These are phyloP conservation scores for Boeremia lycopersici DNA, from an alignment of 2,329 filamentous ascomycete genomes.

Conservation along the genomic window DNA sequence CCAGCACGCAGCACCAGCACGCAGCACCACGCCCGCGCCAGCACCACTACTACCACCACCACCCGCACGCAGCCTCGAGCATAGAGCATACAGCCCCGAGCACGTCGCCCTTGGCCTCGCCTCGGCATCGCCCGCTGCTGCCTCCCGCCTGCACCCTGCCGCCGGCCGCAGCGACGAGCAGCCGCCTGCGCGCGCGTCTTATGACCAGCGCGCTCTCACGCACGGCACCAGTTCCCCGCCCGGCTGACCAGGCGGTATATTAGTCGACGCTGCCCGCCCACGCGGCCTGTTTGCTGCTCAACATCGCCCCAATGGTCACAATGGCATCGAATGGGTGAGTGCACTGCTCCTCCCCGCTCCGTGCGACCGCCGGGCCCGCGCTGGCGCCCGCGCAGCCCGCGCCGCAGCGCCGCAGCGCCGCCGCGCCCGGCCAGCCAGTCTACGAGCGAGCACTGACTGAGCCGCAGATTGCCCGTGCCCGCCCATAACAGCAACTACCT, in stretches of 20 bases:
- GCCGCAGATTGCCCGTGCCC: slow-evolving; percentile 45
- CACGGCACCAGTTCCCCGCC: slow-evolving; percentile 14
- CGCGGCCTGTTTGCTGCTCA: slow-evolving; percentile 30
- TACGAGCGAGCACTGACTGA: slow-evolving; percentile 10
- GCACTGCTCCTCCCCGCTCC: slow-evolving; percentile 35
- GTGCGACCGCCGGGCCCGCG: slow-evolving; percentile 33
- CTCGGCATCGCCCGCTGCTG: neutral
- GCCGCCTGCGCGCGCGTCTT: slow-evolving; percentile 7
- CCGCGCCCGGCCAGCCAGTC: slow-evolving; percentile 3
- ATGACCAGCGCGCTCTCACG: slow-evolving; percentile 8
- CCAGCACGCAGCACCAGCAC: neutral
- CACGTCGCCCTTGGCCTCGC: too few species aligned
- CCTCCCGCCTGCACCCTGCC: neutral
- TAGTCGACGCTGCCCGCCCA: slow-evolving; percentile 25
- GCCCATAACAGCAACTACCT: slow-evolving; percentile 54
- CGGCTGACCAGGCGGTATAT: slow-evolving; percentile 22
- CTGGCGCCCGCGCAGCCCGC: slow-evolving; percentile 14
- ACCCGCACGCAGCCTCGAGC: neutral
- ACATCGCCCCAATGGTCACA: slow-evolving; percentile 49
- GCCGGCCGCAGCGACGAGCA: neutral
- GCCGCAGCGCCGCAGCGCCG: slow-evolving; percentile 5
- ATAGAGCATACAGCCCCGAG: too few species aligned
- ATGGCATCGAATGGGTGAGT: slow-evolving; percentile 54
- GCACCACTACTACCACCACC: neutral
- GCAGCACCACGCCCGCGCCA: neutral